Evolutionary conservation across 352 stramenopile genomes (phyloP).

Genomic region (Thalassiosira tumida): DNA sequence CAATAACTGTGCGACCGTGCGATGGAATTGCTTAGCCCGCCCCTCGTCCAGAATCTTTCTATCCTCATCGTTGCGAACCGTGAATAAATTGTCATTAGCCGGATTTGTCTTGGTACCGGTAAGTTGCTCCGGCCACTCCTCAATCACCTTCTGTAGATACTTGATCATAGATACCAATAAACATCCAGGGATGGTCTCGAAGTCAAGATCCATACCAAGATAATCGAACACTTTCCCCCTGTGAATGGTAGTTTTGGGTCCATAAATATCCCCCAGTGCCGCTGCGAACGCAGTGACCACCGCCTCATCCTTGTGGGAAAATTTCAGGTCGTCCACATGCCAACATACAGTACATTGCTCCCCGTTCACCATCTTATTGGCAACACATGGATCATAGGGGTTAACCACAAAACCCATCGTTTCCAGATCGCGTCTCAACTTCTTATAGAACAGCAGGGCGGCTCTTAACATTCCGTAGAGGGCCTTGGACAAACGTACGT

Average conservation of each 20-base stretch:
- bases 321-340: constrained; percentile 78
- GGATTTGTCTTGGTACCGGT: constrained; percentile 9
- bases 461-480: not conserved
- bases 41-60: not conserved
- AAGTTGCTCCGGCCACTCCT: constrained; percentile 53
- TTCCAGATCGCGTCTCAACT: not conserved
- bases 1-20: constrained; percentile 47
- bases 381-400: constrained; percentile 63
- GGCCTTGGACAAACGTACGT: not conserved
- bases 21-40: not conserved
- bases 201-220: not conserved
- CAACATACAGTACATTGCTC: constrained; percentile 75
- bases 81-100: constrained; percentile 61
- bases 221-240: not conserved
- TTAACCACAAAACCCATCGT: constrained; percentile 53
- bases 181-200: not conserved
- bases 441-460: constrained; percentile 10
- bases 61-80: constrained; percentile 43
- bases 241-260: not conserved
- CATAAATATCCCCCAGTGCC: not conserved
- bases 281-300: not conserved
- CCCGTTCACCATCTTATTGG: constrained; percentile 68
- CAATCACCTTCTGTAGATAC: constrained; percentile 61
- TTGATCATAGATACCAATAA: constrained; percentile 45
- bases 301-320: constrained; percentile 2